Conservation (phyloP, 306 rosid species). For the Hippophae gyantsensis region DNA sequence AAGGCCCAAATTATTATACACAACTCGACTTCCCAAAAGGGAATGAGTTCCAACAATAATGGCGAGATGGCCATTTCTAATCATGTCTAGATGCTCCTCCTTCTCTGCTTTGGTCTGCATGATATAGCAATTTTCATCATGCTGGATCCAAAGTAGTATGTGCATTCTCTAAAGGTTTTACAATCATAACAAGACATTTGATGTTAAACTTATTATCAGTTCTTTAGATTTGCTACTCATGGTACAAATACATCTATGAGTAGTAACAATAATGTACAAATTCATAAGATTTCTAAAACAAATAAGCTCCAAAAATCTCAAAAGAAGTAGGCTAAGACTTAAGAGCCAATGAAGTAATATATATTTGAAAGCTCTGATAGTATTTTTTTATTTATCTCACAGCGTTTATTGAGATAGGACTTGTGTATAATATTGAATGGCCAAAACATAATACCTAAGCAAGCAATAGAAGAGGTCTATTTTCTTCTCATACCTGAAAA, state of each 20-base stretch:
- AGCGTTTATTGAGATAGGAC: neutral
- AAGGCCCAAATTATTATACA: slow-evolving; percentile 75
- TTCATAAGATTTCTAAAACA: no score
- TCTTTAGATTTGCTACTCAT: no score
- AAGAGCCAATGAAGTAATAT: no score
- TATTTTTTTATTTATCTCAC: neutral
- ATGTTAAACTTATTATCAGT: no score
- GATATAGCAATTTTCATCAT: slow-evolving; percentile 27
- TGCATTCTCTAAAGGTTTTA: slow-evolving; percentile 16
- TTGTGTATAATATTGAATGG: neutral
- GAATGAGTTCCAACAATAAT: slow-evolving; percentile 91
- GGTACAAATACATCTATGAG: no score
- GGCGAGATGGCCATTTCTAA: slow-evolving; percentile 66
- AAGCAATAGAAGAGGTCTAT: neutral
- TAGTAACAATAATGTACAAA: no score
- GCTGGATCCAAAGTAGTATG: slow-evolving; percentile 16
- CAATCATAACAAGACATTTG: slow-evolving; percentile 3
- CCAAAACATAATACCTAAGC: neutral
- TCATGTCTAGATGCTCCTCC: slow-evolving; percentile 56
- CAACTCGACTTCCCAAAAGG: slow-evolving; percentile 90
- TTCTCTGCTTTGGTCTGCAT: slow-evolving; percentile 82
- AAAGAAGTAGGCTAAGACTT: no score
- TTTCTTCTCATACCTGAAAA: slow-evolving; percentile 63
- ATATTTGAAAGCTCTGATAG: no score
- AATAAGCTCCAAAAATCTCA: no score